Base-by-base conservation (phyloP, 331 rosid species). In the Rhamnella rubrinervis region DNA sequence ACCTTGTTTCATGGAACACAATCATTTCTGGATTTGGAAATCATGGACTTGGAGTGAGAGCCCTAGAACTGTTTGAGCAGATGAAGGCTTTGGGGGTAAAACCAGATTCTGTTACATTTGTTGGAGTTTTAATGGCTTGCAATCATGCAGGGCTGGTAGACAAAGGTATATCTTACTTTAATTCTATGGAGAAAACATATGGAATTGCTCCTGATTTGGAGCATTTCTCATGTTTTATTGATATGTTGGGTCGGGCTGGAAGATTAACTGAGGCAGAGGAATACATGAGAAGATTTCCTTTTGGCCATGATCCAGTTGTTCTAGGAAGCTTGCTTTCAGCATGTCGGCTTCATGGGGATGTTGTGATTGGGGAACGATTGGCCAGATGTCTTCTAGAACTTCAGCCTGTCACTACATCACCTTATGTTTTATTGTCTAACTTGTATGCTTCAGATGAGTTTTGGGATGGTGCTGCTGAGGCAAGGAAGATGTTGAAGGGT, bases 311-410 rank as follows among this genome's bases (percentile, higher is more conserved):
- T 65, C 79, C 76, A 67, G 52, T 78, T 75, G 74, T 75, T 56
- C 62, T 78, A 38, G 81, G 86, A 63, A 78, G 81, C 81, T 39
- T 78, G 70, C 83, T 82, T 55, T 78, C 84, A n/a, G 81, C 86
- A 58, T 78, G 86, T 41, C 37, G 79, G 77, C 50, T 78, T 60
- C 84, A 75, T 60, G 81, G 83, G 47, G 61, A 82, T 60, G 25
- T 75, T 38, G 51, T 20, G 55, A 71, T 69, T 11, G 84, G 84
- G 51, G 72, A 75, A 70, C 38, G 70, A 21, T 23, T 78, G 59
- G 84, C 79, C 35, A 75, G 75, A 64, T 56, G 65, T 58, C 81
- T 82, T 63, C 81, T 82, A 71, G 58, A 67, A 65, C 70, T 68
- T 53, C 78, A 63, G 31, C 73, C 76, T 11, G 66, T 56, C 26